Percentiles rank a stretch among this genome's conserved stretches.
These are phyloP conservation scores for Sclerotinia sclerotiorum DNA, from an alignment of 2,329 filamentous ascomycete species.

Conservation along the genomic window DNA sequence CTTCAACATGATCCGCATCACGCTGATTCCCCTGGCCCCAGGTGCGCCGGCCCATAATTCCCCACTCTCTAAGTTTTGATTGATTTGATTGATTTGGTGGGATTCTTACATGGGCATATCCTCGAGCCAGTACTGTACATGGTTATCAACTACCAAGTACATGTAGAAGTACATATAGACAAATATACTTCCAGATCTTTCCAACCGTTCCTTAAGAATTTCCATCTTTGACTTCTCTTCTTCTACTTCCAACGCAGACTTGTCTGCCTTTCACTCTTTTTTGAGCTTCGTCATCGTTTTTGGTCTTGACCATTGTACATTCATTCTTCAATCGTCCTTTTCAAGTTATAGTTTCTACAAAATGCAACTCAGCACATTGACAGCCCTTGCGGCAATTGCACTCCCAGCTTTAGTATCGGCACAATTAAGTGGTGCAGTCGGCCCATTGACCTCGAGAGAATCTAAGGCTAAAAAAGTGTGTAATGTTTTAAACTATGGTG, in stretches of 20 bases:
- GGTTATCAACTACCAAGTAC: background rate
- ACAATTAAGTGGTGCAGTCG: constrained; percentile 46
- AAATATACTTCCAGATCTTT: background rate
- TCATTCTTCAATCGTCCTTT: background rate
- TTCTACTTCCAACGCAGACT: background rate
- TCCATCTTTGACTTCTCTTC: constrained; percentile 12
- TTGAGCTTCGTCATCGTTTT: background rate
- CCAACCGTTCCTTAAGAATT: background rate
- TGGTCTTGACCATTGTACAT: constrained; percentile 7
- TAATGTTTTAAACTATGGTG: constrained; percentile 54
- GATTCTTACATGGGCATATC: background rate
- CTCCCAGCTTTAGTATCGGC: constrained; percentile 37
- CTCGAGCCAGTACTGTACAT: background rate
- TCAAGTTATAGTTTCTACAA: constrained; percentile 7
- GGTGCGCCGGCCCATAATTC: constrained; percentile 3
- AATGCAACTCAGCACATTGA: constrained; percentile 29
- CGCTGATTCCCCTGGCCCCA: background rate
- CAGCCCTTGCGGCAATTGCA: constrained; percentile 23
- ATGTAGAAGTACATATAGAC: background rate
- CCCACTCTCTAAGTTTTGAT: background rate
- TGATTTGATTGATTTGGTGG: background rate
- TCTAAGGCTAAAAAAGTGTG: constrained; percentile 49
- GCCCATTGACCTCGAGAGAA: constrained; percentile 46
- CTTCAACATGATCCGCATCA: constrained; percentile 7
- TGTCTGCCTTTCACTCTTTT: constrained; percentile 21